phyloP scores from a whole-genome alignment of 192 early-diverging fungal species.

The Umbelopsis vinacea region DNA sequence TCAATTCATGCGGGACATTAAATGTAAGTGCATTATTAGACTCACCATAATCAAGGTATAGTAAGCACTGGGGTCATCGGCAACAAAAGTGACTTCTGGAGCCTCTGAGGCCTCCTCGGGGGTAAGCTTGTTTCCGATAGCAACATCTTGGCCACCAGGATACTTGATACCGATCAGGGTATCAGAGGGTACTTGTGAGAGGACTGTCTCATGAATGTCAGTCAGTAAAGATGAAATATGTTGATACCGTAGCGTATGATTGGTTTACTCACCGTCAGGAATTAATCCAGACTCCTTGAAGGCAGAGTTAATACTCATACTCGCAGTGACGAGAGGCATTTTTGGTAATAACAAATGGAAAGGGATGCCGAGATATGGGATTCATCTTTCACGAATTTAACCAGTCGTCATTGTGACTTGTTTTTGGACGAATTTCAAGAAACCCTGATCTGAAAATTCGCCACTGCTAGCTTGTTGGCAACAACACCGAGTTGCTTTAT shows the following conservation, averaged over 20 bases:
- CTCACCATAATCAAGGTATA: conserved; percentile 38
- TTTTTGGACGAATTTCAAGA: neutral
- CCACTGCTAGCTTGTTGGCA: neutral
- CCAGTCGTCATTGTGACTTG: conserved; percentile 17
- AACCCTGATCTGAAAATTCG: neutral
- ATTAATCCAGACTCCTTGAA: conserved; percentile 46
- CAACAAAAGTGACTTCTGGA: conserved; percentile 31
- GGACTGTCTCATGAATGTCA: conserved; percentile 32
- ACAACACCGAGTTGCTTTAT: no score
- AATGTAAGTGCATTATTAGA: neutral
- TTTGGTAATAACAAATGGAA: conserved; percentile 13
- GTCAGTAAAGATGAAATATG: conserved; percentile 3
- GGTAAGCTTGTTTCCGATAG: conserved; percentile 30
- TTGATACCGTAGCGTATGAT: conserved; percentile 24
- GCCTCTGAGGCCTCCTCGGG: conserved; percentile 19
- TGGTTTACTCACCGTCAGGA: conserved; percentile 44
- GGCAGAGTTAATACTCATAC: conserved; percentile 40
- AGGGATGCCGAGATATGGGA: neutral
- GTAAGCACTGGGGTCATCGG: conserved; percentile 22
- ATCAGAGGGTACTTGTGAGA: conserved; percentile 19
- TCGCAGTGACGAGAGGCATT: conserved; percentile 53
- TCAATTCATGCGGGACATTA: neutral
- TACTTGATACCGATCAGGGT: conserved; percentile 34
- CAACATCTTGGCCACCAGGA: conserved; percentile 34
- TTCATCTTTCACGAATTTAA: neutral